phyloP scores from a whole-genome alignment of 2,329 filamentous ascomycete species.

The Aspergillus proliferans region DNA sequence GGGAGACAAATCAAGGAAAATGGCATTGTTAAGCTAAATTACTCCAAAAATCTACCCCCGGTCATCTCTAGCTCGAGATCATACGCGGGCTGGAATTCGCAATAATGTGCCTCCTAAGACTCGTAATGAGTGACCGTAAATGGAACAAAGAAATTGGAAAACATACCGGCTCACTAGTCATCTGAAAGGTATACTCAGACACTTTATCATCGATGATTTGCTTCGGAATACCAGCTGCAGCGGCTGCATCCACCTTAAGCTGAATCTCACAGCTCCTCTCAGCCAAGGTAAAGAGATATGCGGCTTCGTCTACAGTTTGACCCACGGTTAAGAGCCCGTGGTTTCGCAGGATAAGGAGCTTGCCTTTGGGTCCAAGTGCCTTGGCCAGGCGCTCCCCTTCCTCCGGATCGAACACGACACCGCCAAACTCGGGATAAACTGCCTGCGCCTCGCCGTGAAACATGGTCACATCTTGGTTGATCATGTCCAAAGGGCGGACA shows the following conservation, averaged over 20 bases:
- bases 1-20: not conserved
- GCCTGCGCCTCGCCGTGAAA: constrained; percentile 48
- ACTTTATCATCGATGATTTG: constrained; percentile 51
- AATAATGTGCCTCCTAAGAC: constrained; percentile 3
- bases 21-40: not conserved
- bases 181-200: constrained; percentile 24
- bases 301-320: constrained; percentile 66
- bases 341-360: constrained; percentile 61
- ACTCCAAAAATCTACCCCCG: constrained; percentile 3
- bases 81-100: constrained; percentile 5
- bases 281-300: constrained; percentile 62
- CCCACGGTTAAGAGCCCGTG: constrained; percentile 69
- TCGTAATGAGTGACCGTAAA: not conserved
- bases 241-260: constrained; percentile 61
- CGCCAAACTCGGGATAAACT: constrained; percentile 12
- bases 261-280: constrained; percentile 65
- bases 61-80: constrained; percentile 3
- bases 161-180: not conserved
- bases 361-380: constrained; percentile 53
- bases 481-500: constrained; percentile 38
- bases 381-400: constrained; percentile 60
- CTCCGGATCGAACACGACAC: constrained; percentile 50
- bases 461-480: constrained; percentile 50
- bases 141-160: not conserved
- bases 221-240: constrained; percentile 46